These are phyloP conservation scores for Casuarina glauca DNA, from an alignment of 306 rosid genomes.

Conservation along the genomic window DNA sequence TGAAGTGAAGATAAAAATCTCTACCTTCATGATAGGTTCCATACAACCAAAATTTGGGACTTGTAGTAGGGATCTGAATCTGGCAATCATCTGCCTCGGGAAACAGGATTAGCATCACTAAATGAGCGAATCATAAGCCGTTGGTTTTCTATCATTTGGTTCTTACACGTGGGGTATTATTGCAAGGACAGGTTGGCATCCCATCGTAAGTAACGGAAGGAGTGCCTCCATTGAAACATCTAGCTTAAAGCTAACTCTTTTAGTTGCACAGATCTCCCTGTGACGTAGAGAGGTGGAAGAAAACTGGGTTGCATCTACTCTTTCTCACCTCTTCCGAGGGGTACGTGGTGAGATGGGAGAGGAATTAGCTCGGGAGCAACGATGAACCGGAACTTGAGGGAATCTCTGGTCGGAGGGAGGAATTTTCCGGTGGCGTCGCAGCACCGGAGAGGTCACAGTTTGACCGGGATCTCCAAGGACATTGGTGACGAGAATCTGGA, in stretches of 20 bases:
- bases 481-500: conserved; percentile 63
- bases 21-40: background rate
- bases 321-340: background rate
- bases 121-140: background rate
- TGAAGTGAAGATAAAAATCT: conserved; percentile 11
- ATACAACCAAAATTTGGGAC: conserved; percentile 5
- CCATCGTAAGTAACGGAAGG: background rate
- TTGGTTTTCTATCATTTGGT: background rate
- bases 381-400: conserved; percentile 49
- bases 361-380: background rate
- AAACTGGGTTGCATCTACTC: conserved; percentile 24
- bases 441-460: conserved; percentile 63
- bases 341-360: background rate
- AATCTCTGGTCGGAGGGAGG: conserved; percentile 51
- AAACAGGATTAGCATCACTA: background rate
- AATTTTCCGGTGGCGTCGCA: conserved; percentile 45
- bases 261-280: background rate
- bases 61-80: conserved; percentile 1
- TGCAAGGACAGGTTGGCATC: background rate
- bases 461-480: conserved; percentile 42
- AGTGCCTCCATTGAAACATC: background rate
- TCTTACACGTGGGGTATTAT: background rate
- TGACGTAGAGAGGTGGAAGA: conserved; percentile 25
- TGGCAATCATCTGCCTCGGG: conserved; percentile 4
- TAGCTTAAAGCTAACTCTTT: conserved; percentile 8